Evolutionary conservation across 2,329 filamentous ascomycete species (phyloP).

Genomic region (Immersiporthe knoxdaviesiana): DNA sequence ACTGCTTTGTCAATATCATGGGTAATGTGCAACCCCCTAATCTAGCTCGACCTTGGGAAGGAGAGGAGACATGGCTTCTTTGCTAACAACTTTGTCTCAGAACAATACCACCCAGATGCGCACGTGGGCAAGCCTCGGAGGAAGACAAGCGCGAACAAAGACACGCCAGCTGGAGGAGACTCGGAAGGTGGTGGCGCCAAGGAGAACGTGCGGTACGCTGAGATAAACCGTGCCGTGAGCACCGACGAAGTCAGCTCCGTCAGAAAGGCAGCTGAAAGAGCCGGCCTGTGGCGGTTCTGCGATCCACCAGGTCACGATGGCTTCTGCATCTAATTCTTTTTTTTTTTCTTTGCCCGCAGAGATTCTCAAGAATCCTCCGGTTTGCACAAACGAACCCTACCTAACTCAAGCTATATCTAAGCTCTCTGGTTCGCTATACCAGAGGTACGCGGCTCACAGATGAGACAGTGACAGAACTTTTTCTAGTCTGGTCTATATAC

Average conservation of each 20-base stretch:
- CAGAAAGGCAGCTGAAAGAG: constrained; percentile 67
- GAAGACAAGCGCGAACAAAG: constrained; percentile 43
- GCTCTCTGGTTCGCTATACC: not conserved
- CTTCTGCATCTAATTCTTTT: constrained; percentile 48
- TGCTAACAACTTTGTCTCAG: constrained; percentile 37
- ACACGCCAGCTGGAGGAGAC: constrained; percentile 35
- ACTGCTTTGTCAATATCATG: constrained; percentile 85
- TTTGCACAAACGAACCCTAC: not conserved
- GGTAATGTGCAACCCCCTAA: not conserved
- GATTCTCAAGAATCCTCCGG: not conserved
- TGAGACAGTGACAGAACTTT: not conserved
- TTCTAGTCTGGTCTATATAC: not conserved
- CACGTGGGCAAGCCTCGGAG: constrained; percentile 71
- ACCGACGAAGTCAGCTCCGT: constrained; percentile 69
- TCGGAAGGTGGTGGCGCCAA: constrained; percentile 35
- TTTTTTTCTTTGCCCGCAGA: not conserved
- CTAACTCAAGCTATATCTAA: not conserved
- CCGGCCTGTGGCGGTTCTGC: constrained; percentile 79
- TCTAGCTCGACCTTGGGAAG: not conserved
- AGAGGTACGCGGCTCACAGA: not conserved
- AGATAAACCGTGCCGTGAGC: constrained; percentile 75
- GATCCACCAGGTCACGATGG: constrained; percentile 61
- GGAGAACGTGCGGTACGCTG: constrained; percentile 66
- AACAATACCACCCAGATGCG: constrained; percentile 81
- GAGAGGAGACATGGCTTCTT: too few species aligned